These are phyloP conservation scores for Leptodermis oblonga DNA, from an alignment of 257 asterid species.

Conservation along the genomic window DNA sequence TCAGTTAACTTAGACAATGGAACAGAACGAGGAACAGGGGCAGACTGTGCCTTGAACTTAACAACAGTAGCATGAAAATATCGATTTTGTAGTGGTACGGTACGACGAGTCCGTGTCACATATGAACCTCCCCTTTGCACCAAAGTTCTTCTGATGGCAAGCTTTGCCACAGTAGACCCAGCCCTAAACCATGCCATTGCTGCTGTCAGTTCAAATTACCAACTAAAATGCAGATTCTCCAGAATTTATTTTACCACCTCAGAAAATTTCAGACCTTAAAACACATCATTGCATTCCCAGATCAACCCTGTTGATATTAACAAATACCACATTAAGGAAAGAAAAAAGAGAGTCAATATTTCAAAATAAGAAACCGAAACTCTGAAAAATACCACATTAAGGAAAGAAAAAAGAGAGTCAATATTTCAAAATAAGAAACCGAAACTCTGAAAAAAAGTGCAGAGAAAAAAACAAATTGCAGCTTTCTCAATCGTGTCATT, in stretches of 20 bases:
- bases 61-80: slow-evolving; percentile 55
- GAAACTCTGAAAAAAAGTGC: too few species aligned
- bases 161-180: slow-evolving; percentile 71
- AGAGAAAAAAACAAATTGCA: background rate
- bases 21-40: slow-evolving; percentile 83
- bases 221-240: background rate
- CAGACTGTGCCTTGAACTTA: slow-evolving; percentile 66
- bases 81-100: slow-evolving; percentile 36
- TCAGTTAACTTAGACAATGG: slow-evolving; percentile 89
- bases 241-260: too few species aligned
- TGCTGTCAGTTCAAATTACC: slow-evolving; percentile 11
- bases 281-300: background rate
- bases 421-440: too few species aligned
- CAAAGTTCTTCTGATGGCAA: slow-evolving; percentile 64
- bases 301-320: background rate
- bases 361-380: too few species aligned
- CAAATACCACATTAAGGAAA: too few species aligned
- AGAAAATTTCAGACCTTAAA: slow-evolving; percentile 12
- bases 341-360: too few species aligned
- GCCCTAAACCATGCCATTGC: slow-evolving; percentile 82
- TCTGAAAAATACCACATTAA: too few species aligned
- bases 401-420: too few species aligned
- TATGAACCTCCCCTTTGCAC: slow-evolving; percentile 41
- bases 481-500: background rate
- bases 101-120: slow-evolving; percentile 34